phyloP scores from a whole-genome alignment of 768 basidiomycete genomes.

The Leccinum broughii region DNA sequence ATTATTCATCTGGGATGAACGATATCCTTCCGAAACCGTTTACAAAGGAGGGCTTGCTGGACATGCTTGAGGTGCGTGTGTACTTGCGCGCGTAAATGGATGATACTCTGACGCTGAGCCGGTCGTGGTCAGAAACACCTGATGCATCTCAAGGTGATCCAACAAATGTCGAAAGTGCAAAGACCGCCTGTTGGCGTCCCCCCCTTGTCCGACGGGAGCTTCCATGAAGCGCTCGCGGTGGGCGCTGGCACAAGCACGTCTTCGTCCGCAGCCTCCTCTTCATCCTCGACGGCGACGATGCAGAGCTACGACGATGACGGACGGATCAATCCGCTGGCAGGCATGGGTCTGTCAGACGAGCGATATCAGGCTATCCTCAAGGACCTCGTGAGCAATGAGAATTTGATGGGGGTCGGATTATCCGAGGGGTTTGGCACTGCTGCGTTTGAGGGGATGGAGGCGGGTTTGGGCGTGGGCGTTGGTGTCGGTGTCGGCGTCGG shows the following conservation, averaged over 20 bases:
- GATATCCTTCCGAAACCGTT: constrained; percentile 97
- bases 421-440: constrained; percentile 22
- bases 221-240: constrained; percentile 56
- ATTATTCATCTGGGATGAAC: constrained; percentile 79
- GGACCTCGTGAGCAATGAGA: constrained; percentile 67
- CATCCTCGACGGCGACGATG: constrained; percentile 30
- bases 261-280: background rate
- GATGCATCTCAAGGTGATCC: constrained; percentile 83
- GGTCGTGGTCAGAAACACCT: constrained; percentile 66
- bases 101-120: background rate
- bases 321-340: constrained; percentile 79
- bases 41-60: constrained; percentile 87
- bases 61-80: constrained; percentile 80
- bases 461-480: constrained; percentile 10
- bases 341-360: constrained; percentile 86
- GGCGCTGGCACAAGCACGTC: constrained; percentile 26
- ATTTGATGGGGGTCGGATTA: constrained; percentile 46
- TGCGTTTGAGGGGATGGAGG: constrained; percentile 19
- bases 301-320: constrained; percentile 40
- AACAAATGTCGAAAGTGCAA: constrained; percentile 68
- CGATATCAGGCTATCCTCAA: constrained; percentile 81
- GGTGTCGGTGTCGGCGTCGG: constrained; percentile 3
- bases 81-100: background rate
- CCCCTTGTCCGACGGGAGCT: constrained; percentile 50
- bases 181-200: constrained; percentile 65